phyloP scores from a whole-genome alignment of 2,329 filamentous ascomycete species.

The Kalaharituber pfeilii region DNA sequence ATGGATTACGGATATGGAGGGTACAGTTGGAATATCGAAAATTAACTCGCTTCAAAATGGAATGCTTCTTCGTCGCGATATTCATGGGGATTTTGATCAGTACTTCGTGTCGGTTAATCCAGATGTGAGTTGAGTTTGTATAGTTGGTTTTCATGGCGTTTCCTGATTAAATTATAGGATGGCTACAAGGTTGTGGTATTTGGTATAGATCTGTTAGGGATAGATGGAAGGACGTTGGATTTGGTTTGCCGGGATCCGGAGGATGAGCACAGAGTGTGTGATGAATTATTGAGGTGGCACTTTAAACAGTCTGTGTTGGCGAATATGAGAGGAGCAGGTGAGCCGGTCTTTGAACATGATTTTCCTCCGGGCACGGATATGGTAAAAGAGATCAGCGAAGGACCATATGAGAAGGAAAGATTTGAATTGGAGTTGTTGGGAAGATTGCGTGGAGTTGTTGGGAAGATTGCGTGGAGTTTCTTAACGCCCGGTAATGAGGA shows the following conservation, averaged over 20 bases:
- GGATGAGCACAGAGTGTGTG: constrained; percentile 3
- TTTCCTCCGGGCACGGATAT: constrained; percentile 14
- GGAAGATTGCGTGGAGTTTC: not conserved
- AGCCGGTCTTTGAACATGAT: constrained; percentile 13
- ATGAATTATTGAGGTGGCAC: constrained; percentile 10
- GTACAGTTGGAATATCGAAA: constrained; percentile 1
- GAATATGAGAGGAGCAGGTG: constrained; percentile 12
- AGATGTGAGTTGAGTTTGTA: constrained; percentile 5
- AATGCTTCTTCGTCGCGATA: not conserved
- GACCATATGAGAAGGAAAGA: constrained; percentile 4
- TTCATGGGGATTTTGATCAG: constrained; percentile 8
- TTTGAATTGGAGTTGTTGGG: constrained; percentile 1
- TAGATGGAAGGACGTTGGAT: constrained; percentile 15
- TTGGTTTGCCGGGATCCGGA: constrained; percentile 2
- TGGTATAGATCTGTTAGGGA: constrained; percentile 3
- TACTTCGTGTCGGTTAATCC: constrained; percentile 12
- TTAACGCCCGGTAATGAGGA: too few species aligned
- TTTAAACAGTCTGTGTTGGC: constrained; percentile 9
- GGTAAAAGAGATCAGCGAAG: constrained; percentile 9
- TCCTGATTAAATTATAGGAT: constrained; percentile 9
- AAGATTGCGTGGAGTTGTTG: not conserved
- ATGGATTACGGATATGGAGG: constrained; percentile 6
- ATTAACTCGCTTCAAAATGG: constrained; percentile 8
- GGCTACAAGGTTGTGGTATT: constrained; percentile 13
- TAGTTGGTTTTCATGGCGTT: not conserved